phyloP scores from a whole-genome alignment of 352 stramenopile genomes.

The Elongisporangium prolatum region DNA sequence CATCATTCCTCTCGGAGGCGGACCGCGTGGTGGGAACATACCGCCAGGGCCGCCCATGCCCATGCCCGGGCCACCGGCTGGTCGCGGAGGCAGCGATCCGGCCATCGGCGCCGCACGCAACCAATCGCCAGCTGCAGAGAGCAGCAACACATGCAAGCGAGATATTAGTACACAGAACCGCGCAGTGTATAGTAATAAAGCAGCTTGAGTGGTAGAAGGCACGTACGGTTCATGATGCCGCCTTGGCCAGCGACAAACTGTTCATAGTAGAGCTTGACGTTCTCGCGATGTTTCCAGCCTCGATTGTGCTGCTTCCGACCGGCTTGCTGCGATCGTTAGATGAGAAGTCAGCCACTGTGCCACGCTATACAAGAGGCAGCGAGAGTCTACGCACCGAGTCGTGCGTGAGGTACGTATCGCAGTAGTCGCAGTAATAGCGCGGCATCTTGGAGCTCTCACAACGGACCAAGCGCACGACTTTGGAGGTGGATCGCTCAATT shows the following conservation, averaged over 20 bases:
- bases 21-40: slow-evolving; percentile 62
- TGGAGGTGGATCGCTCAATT: not conserved
- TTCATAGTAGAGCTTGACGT: slow-evolving; percentile 94
- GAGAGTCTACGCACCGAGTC: slow-evolving; percentile 67
- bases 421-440: slow-evolving; percentile 95
- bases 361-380: not conserved
- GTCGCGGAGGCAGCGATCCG: slow-evolving; percentile 46
- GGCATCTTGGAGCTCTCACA: slow-evolving; percentile 49
- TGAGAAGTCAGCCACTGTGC: not conserved
- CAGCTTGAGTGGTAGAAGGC: no score
- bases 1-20: slow-evolving; percentile 72
- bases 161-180: not conserved
- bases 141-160: slow-evolving; percentile 2
- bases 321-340: slow-evolving; percentile 53
- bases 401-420: slow-evolving; percentile 93
- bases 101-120: slow-evolving; percentile 32
- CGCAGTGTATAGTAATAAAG: not conserved
- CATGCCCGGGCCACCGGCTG: slow-evolving; percentile 7
- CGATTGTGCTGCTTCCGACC: slow-evolving; percentile 93
- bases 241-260: slow-evolving; percentile 77
- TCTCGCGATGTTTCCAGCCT: slow-evolving; percentile 94
- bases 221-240: slow-evolving; percentile 73
- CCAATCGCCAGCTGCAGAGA: slow-evolving; percentile 62
- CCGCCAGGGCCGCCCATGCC: slow-evolving; percentile 29
- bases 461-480: not conserved